These are phyloP conservation scores for Dendrobium huoshanense DNA, from an alignment of 106 monocot species.

Conservation along the genomic window DNA sequence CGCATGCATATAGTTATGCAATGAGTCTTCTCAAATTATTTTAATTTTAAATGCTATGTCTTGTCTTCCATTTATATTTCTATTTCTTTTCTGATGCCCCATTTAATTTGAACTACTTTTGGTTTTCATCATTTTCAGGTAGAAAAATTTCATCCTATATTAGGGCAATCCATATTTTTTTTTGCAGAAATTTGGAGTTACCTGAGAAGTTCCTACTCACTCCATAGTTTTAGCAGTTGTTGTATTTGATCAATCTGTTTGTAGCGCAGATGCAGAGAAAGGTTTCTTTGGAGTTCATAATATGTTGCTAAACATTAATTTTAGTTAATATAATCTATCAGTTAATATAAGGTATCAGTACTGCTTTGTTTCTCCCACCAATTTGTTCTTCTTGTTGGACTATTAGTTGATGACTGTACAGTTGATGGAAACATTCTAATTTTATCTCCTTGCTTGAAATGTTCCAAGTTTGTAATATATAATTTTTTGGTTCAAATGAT, in stretches of 20 bases:
- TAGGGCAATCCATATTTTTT: neutral
- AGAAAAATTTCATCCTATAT: neutral
- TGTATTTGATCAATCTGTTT: neutral
- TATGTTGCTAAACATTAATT: neutral
- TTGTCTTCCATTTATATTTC: neutral
- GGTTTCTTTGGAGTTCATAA: constrained; percentile 1
- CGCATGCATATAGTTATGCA: neutral
- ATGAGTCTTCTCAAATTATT: neutral
- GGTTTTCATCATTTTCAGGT: neutral
- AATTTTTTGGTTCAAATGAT: neutral
- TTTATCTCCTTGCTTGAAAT: neutral
- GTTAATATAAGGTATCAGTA: neutral
- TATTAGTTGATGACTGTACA: neutral
- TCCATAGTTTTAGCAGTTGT: neutral
- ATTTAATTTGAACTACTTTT: neutral
- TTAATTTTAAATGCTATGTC: neutral
- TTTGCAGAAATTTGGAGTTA: neutral
- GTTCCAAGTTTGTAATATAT: neutral
- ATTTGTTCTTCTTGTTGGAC: neutral
- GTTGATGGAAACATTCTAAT: neutral
- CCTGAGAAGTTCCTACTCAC: neutral
- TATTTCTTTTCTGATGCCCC: neutral
- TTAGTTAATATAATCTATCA: neutral
- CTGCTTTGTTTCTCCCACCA: neutral
- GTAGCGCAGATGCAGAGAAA: neutral